Evolutionary conservation across 257 asterid species (phyloP), one percentile per base, ranked within the genome.

Genomic region (Misopates orontium): DNA sequence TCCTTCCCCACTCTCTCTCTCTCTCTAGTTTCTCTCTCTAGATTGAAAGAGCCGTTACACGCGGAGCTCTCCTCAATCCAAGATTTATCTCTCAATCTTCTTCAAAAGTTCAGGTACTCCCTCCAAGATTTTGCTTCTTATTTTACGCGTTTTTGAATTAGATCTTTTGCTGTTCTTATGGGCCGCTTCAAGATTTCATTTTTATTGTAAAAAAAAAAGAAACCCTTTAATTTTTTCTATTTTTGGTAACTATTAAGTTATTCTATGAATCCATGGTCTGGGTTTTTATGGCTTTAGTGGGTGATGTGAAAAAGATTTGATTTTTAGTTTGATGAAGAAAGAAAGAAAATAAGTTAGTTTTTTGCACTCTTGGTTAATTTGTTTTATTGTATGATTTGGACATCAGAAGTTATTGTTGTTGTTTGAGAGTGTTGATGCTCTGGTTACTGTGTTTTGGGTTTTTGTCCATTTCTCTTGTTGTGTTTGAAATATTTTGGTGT

Each of bases 91-190:
- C 19, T 17, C 28, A 41, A 31, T 53, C 60, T 24, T 75, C 64
- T 71, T 60, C n/a, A 55, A 74, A 47, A 49, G 4, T 75, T 61
- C 70, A 82, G 84, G 87, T 82, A 72, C 28, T 36, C 42, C 42
- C 42, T 36, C 42, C 36, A 6, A 28, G 6, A 28, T 28, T 28
- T 28, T 6, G 6, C 6, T 28, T 36, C 42, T 9, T 36, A 36
- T 1, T 36, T 36, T 36, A 36, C 42, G 10, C 42, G 42, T 1
- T 1, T 36, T 36, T 1, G 42, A 36, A 36, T 36, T 36, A 36
- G 42, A 36, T 36, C 11, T 36, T 36, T 36, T 9, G 11, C 42
- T 4, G 8, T 36, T 36, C 8, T 49, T 56, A 25, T 31, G 23
- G 42, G 31, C 19, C 7, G 48, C 36, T 71, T 45, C 63, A 28